phyloP scores from a whole-genome alignment of 495 filamentous ascomycete species.

The Penicillium egyptiacum region DNA sequence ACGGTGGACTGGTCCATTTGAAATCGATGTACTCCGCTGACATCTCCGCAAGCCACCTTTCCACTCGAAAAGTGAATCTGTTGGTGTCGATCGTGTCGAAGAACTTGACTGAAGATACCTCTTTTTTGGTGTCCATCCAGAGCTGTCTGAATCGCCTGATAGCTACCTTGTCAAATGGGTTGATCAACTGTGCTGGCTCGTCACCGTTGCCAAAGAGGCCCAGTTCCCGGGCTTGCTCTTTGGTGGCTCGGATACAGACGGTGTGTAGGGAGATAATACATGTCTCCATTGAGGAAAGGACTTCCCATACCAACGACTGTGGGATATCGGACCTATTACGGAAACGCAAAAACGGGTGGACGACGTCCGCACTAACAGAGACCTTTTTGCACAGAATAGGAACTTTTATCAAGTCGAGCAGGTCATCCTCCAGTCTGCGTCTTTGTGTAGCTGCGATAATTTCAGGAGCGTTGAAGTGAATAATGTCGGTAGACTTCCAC shows the following conservation, averaged over 20 bases:
- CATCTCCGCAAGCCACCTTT: slow-evolving; percentile 5
- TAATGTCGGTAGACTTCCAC: neutral
- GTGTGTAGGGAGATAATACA: slow-evolving; percentile 1
- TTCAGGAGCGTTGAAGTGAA: slow-evolving; percentile 5
- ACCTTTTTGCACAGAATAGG: neutral
- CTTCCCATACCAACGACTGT: neutral
- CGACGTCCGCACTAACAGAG: slow-evolving; percentile 2
- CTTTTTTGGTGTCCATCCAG: neutral
- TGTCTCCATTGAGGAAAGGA: neutral
- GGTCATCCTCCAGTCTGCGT: neutral
- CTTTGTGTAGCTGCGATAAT: neutral
- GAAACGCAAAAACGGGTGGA: slow-evolving; percentile 9
- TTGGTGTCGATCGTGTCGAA: neutral
- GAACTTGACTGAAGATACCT: neutral
- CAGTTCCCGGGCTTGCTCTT: neutral
- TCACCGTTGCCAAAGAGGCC: slow-evolving; percentile 5
- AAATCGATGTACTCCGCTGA: neutral
- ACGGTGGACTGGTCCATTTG: neutral
- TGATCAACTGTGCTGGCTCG: neutral
- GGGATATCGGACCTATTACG: neutral
- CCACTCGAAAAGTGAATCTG: neutral
- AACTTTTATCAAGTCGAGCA: neutral
- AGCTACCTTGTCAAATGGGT: neutral
- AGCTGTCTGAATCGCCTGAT: neutral
- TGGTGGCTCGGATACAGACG: neutral